phyloP scores from a whole-genome alignment of 2,329 filamentous ascomycete species.

The Camptophora hylomeconis region DNA sequence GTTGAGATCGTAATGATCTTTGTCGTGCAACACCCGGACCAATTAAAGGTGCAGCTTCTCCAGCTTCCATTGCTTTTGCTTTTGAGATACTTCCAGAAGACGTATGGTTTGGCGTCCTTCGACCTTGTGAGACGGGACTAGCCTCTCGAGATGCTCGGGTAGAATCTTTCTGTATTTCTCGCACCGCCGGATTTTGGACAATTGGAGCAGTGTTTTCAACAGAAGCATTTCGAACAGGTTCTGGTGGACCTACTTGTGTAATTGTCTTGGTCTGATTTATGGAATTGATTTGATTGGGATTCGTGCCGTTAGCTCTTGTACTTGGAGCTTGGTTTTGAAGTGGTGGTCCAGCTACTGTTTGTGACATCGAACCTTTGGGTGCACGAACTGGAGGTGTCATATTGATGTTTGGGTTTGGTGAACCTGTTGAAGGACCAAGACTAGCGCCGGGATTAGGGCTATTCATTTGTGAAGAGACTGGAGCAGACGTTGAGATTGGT shows the following conservation, averaged over 20 bases:
- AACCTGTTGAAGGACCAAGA: too few species aligned
- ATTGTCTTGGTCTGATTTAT: constrained; percentile 13
- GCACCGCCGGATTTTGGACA: constrained; percentile 11
- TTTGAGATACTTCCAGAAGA: constrained; percentile 34
- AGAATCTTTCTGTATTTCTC: constrained; percentile 22
- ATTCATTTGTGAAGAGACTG: constrained; percentile 19
- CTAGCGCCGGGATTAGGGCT: too few species aligned
- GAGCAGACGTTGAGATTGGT: too few species aligned
- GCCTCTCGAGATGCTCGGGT: constrained; percentile 30
- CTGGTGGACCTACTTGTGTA: constrained; percentile 25
- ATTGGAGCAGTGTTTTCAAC: constrained; percentile 8
- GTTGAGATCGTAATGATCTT: constrained; percentile 43
- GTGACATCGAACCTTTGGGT: constrained; percentile 32
- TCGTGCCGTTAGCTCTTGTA: constrained; percentile 33
- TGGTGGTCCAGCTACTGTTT: constrained; percentile 49
- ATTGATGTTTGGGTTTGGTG: too few species aligned
- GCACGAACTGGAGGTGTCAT: constrained; percentile 46
- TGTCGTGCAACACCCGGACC: constrained; percentile 29
- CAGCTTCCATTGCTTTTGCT: constrained; percentile 34
- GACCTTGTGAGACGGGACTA: constrained; percentile 44
- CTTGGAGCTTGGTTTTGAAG: constrained; percentile 51
- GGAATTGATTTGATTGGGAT: constrained; percentile 9
- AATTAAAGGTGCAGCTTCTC: constrained; percentile 32
- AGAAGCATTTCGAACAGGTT: constrained; percentile 9
- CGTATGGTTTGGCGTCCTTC: constrained; percentile 51